A percentile compares a stretch with the other conserved stretches of the same genome.
These are phyloP conservation scores for Nitzschia sp. DNA, from an alignment of 108 stramenopile species.

Conservation along the genomic window DNA sequence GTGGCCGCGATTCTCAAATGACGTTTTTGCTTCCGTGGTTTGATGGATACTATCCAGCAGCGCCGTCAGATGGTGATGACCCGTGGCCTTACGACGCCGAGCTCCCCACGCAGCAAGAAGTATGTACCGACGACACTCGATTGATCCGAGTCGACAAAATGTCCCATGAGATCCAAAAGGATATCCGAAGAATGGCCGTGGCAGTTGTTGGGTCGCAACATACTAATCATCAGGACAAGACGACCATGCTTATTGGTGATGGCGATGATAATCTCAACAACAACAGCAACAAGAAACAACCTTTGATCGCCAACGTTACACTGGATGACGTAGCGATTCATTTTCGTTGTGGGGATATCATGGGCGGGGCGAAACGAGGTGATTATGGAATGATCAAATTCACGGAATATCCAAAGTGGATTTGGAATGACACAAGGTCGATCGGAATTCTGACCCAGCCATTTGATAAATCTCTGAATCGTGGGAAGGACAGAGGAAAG, in stretches of 20 bases:
- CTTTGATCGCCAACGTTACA: conserved; percentile 15
- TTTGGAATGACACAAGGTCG: conserved; percentile 13
- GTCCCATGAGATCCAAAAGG: conserved; percentile 27
- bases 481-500: conserved; percentile 1
- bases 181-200: conserved; percentile 31
- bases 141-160: conserved; percentile 25
- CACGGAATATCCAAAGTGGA: conserved; percentile 31
- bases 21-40: conserved; percentile 31
- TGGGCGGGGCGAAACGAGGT: conserved; percentile 6
- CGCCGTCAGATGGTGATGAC: background rate
- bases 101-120: conserved; percentile 14
- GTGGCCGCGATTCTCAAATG: conserved; percentile 2
- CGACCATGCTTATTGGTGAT: background rate
- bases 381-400: conserved; percentile 41
- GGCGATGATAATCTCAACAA: no score
- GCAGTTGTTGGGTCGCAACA: conserved; percentile 14
- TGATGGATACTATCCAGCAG: conserved; percentile 11
- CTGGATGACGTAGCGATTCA: conserved; percentile 45
- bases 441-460: conserved; percentile 46
- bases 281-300: background rate
- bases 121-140: conserved; percentile 19
- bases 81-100: conserved; percentile 23
- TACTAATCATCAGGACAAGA: background rate
- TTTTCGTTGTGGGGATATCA: conserved; percentile 49
- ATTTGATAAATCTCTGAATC: conserved; percentile 17